Evolutionary conservation across 176 grass and related monocot genomes (phyloP).

Genomic region (Canna indica): DNA sequence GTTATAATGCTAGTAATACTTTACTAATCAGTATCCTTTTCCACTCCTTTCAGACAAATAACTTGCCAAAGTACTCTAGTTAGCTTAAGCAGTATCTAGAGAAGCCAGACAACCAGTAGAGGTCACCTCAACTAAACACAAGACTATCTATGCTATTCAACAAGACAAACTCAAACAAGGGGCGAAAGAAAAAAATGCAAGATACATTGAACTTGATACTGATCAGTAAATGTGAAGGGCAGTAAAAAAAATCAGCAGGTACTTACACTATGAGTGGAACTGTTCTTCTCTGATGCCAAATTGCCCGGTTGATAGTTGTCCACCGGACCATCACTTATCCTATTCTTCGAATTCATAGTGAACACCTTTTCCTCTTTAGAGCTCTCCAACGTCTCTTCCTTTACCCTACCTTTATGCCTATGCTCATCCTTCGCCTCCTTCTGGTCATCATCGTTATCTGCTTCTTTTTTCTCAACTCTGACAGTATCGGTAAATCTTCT

Average conservation of each 20-base stretch:
- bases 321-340: not conserved
- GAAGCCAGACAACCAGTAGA: too few species aligned
- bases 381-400: conserved; percentile 20
- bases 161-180: too few species aligned
- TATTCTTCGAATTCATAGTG: not conserved
- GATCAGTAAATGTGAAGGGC: too few species aligned
- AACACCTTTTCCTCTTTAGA: conserved; percentile 10
- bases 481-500: conserved; percentile 33
- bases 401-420: conserved; percentile 18
- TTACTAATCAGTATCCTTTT: too few species aligned
- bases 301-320: conserved; percentile 35
- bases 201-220: too few species aligned
- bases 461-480: conserved; percentile 9
- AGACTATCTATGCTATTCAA: too few species aligned
- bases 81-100: too few species aligned
- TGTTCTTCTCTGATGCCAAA: not conserved
- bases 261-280: conserved; percentile 43
- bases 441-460: not conserved
- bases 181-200: too few species aligned
- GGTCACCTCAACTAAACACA: too few species aligned
- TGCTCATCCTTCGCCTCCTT: conserved; percentile 1
- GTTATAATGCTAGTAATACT: too few species aligned
- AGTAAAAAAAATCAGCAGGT: not conserved
- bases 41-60: too few species aligned
- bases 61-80: too few species aligned